Base-by-base conservation (phyloP, 2,329 filamentous ascomycete species). In the Penicillium sp. region DNA sequence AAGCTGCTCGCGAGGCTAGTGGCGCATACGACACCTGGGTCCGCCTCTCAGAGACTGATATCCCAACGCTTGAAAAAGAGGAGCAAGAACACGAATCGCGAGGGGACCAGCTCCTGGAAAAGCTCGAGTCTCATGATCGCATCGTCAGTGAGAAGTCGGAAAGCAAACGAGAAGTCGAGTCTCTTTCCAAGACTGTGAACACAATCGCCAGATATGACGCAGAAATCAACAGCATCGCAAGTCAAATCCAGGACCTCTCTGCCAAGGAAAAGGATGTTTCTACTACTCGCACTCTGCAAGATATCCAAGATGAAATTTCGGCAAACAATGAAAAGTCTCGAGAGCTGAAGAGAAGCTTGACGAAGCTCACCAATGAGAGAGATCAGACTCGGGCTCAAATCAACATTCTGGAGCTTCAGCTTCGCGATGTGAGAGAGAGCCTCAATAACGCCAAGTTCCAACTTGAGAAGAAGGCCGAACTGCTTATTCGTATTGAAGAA, bases 281-380 rank as follows among this genome's bases (percentile, higher is more conserved):
- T 12, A 71, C 80, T 9, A 81, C 83, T 13, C 84, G 89, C 56
- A 89, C 88, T 28, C 81, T 90, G 6, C 89, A 95, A 49, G 89
- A 94, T 60, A 91, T 97, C 48, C 88, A 94, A 62, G 85, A 89
- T 48, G 83, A 91, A 44, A 83, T 91, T 56, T 84, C 84, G 44
- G 74, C 76, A 16, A 80, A 86, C 51, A 82, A 81, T 18, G 89
- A 91, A 54, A 84, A 89, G 65, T 80, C 85, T 59, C 83, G 86
- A 49, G 74, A 75, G 21, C 74, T 85, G 26, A 90, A 89, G 66
- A 78, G 78, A 39, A 81, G 78, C 41, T 79, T 93, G 12, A 73
- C 81, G 6, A 88, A 88, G 62, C 73, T 95, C 29, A 83, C 80
- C 0, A 76, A 74, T 12, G 89, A 94, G 31, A 85, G 83, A 60